These are phyloP conservation scores for Trebouxia sp. DNA, from an alignment of 139 green algal species.

Conservation along the genomic window DNA sequence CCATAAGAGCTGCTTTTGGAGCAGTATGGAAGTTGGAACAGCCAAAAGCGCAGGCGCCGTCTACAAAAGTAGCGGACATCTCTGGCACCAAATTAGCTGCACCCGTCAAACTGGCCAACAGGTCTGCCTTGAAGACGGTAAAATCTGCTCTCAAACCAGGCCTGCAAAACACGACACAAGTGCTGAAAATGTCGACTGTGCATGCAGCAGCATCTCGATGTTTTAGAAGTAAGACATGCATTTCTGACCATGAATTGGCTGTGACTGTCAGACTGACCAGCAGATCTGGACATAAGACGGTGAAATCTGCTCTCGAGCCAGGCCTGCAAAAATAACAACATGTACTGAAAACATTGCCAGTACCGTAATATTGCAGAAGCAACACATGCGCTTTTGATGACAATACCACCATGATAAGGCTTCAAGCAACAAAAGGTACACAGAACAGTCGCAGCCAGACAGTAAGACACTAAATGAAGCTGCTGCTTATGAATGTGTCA, in stretches of 20 bases:
- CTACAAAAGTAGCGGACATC: neutral
- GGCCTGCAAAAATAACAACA: neutral
- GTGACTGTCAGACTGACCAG: too few species aligned
- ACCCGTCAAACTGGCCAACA: neutral
- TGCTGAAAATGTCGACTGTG: too few species aligned
- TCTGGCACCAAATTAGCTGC: neutral
- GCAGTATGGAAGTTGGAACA: neutral
- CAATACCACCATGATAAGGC: too few species aligned
- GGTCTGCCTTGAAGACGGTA: constrained; percentile 42
- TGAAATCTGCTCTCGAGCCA: constrained; percentile 62
- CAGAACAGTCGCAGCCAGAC: too few species aligned
- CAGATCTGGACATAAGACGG: too few species aligned
- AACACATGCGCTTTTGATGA: neutral
- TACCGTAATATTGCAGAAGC: neutral
- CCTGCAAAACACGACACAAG: neutral
- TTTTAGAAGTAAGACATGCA: neutral
- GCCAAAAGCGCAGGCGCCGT: neutral
- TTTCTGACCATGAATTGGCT: too few species aligned
- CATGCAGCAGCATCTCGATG: neutral
- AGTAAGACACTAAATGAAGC: neutral
- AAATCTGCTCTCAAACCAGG: constrained; percentile 60
- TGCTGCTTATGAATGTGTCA: too few species aligned
- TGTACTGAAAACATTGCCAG: neutral
- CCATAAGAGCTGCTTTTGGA: neutral
- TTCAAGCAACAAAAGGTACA: too few species aligned